Evolutionary conservation across 2,329 filamentous ascomycete genomes (phyloP), one percentile per base, ranked within the genome.

Genomic region (Phoma herbarum): DNA sequence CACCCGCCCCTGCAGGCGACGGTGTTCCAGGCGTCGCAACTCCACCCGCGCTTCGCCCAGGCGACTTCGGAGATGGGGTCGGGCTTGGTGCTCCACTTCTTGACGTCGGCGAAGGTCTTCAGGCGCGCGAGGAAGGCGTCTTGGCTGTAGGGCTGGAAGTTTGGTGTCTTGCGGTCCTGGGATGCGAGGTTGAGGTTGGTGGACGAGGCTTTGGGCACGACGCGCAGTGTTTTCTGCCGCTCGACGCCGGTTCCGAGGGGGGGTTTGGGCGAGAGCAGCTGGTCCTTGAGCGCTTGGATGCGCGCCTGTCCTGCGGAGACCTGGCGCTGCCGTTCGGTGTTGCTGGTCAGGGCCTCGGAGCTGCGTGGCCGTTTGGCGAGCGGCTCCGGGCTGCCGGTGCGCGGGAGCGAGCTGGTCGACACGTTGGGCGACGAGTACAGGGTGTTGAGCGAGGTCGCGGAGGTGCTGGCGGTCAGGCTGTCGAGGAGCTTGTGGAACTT

Each of bases 21-120:
- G 4, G 90, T 90, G 77, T 96, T 93, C 72, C 73, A 76, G 1
- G 63, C 66, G 44, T 90, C 87, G 70, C 94, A 97, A 4, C 89
- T 84, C 94, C 95, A 99, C 0, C 94, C 94, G 58, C 91, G 83
- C 81, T 94, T 97, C 0, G 93, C 93, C 95, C 95, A 99, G 75
- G 93, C 90, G 8, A 97, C 88, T 78, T 98, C 95, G 72, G 88
- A 92, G 67, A 98, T 88, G 31, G 83, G 84, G 51, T 93, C 86
- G 0, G 95, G 93, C 75, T 98, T 98, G 0, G 92, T 90, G n/a
- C 91, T 90, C 94, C 94, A 99, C 74, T 90, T 86, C 52, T 92
- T 95, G 46, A 98, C 88, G 66, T 94, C 92, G 72, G 94, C 90
- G 73, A 96, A 99, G 0, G 92, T 96, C 60, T 90, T 90, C 26